Evolutionary conservation across 2,329 filamentous ascomycete genomes (phyloP).

Genomic region (Cladorrhinum sp.): DNA sequence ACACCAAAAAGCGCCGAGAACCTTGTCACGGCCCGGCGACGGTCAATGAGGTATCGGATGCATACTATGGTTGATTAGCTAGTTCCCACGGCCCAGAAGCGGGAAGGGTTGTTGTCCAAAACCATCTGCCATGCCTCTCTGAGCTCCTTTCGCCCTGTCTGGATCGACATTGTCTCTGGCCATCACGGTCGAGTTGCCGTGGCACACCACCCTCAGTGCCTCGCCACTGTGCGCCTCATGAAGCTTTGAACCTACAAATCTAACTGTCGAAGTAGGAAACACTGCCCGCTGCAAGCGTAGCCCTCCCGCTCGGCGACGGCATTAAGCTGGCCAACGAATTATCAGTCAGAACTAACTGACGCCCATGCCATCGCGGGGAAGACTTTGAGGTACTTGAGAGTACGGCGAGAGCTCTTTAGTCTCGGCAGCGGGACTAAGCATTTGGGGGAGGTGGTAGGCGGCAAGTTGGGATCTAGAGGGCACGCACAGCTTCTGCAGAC

Average conservation of each 20-base stretch:
- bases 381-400: constrained; percentile 14
- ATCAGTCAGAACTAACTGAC: constrained; percentile 3
- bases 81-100: not conserved
- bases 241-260: not conserved
- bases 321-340: not conserved
- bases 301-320: constrained; percentile 3
- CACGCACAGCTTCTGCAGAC: not conserved
- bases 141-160: not conserved
- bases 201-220: constrained; percentile 8
- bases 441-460: not conserved
- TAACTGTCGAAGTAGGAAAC: constrained; percentile 6
- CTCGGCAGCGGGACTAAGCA: not conserved
- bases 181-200: not conserved
- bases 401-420: not conserved
- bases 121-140: not conserved
- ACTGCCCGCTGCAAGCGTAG: constrained; percentile 16
- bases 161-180: constrained; percentile 12
- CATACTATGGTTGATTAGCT: constrained; percentile 17
- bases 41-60: not conserved
- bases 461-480: not conserved
- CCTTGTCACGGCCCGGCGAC: not conserved
- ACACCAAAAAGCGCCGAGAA: constrained; percentile 3
- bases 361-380: not conserved
- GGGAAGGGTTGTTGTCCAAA: not conserved
- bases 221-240: constrained; percentile 15